Conservation (phyloP, 768 basidiomycete genomes). For the Paxillus rubicundulus region DNA sequence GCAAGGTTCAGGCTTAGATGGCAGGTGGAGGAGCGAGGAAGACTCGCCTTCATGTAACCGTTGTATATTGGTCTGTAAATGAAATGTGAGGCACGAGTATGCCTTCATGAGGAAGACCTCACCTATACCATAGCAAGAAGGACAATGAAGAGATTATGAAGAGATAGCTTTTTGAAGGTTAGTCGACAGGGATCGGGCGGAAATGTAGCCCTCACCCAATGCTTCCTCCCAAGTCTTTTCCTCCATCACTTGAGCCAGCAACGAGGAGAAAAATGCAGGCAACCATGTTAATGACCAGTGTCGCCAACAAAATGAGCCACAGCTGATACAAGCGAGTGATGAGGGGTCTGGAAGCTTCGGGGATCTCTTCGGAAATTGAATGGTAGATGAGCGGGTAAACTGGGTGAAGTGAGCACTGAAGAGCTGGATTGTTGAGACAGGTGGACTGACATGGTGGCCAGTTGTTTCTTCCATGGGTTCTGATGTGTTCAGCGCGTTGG, state of each 20-base stretch:
- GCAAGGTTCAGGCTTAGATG: constrained; percentile 23
- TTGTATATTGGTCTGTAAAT: constrained; percentile 85
- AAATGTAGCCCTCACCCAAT: constrained; percentile 58
- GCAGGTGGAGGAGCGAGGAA: constrained; percentile 15
- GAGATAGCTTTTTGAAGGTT: constrained; percentile 55
- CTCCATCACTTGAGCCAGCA: constrained; percentile 71
- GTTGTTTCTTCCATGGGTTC: constrained; percentile 82
- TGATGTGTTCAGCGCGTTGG: constrained; percentile 64
- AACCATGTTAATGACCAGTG: constrained; percentile 85
- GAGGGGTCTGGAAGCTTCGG: constrained; percentile 71
- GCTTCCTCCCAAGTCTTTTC: constrained; percentile 76
- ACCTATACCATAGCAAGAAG: constrained; percentile 96
- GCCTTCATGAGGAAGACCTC: constrained; percentile 27
- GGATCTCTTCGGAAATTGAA: constrained; percentile 88
- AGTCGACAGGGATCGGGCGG: constrained; percentile 21
- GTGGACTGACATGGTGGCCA: constrained; percentile 80
- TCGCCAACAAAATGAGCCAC: constrained; percentile 86
- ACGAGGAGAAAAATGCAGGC: constrained; percentile 85
- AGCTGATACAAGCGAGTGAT: constrained; percentile 88
- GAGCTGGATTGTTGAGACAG: constrained; percentile 7
- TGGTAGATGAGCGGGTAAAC: constrained; percentile 95
- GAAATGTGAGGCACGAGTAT: constrained; percentile 7
- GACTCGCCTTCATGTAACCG: constrained; percentile 88
- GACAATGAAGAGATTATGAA: constrained; percentile 74
- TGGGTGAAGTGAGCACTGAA: constrained; percentile 35